Evolutionary conservation across 768 basidiomycete genomes (phyloP), one percentile per base, ranked within the genome.

Genomic region (Lactarius deliciosus): DNA sequence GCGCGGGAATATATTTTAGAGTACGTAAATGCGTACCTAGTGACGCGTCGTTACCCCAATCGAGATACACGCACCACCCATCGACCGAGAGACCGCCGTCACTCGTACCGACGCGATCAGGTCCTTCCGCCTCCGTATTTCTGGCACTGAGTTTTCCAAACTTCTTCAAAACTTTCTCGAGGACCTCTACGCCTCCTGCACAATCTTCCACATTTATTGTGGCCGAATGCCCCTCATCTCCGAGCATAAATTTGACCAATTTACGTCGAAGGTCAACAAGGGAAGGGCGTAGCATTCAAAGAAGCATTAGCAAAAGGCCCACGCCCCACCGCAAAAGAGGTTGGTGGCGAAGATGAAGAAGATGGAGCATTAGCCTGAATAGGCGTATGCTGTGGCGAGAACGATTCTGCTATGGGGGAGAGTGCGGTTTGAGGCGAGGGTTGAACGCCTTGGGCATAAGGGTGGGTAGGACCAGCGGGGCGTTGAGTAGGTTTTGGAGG

Each of bases 131-230:
- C 9, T 85, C 84, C 1, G 78, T 67, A 61, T 77, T 79, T 66
- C 80, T 81, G 10, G 78, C 69, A 38, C 78, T 78, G 0, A 83
- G 75, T 75, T 94, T 96, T 55, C 87, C 87, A 70, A 96, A 91
- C 77, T 99, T 99, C 75, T 86, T 91, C 68, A 99, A 79, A 1
- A 92, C 95, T 71, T 90, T 88, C 70, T 93, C 91, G 60, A 98
- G 82, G 2, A 98, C 86, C 72, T 98, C 94, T 2, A 90, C 82
- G 10, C 94, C 95, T 32, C 88, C 89, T 1, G 81, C 81, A 73
- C 92, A 95, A 32, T 91, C 86, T 3, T 86, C 85, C 16, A 94
- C 88, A 73, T 96, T 89, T 66, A 98, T 86, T 1, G 89, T 88
- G 63, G 87, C 83, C 30, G 78, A 76, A 54, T 87, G 84, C 3